Evolutionary conservation across 306 rosid genomes (phyloP).

Genomic region (Vachellia pachyceras): DNA sequence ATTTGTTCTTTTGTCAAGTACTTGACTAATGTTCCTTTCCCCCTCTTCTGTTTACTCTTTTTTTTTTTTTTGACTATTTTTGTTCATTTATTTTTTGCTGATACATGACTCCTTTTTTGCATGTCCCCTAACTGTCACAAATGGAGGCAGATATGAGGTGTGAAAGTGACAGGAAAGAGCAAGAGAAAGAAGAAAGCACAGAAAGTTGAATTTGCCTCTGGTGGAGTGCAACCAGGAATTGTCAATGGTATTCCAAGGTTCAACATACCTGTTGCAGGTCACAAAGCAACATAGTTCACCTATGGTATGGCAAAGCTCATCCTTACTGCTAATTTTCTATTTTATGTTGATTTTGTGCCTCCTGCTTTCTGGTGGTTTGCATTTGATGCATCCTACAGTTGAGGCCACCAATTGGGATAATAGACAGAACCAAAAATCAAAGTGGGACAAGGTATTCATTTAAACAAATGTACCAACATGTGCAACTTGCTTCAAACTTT

Average conservation of each 20-base stretch:
- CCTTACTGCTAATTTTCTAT: no score
- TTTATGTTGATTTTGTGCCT: no score
- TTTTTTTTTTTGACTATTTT: not conserved
- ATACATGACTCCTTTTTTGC: slow-evolving; percentile 21
- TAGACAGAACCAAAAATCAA: slow-evolving; percentile 63
- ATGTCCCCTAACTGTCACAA: slow-evolving; percentile 7
- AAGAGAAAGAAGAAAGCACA: slow-evolving; percentile 71
- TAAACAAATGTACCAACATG: slow-evolving; percentile 2
- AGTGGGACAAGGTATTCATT: slow-evolving; percentile 60
- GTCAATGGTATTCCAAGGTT: slow-evolving; percentile 51
- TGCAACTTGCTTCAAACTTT: slow-evolving; percentile 27
- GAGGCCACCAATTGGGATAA: slow-evolving; percentile 66
- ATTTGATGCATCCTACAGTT: not conserved
- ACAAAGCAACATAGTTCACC: slow-evolving; percentile 24
- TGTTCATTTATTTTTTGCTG: not conserved
- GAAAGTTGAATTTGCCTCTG: slow-evolving; percentile 66
- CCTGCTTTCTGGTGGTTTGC: no score
- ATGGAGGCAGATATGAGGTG: slow-evolving; percentile 87
- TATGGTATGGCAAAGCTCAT: slow-evolving; percentile 10
- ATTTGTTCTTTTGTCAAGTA: not conserved
- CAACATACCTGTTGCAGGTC: slow-evolving; percentile 58
- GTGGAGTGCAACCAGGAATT: slow-evolving; percentile 66
- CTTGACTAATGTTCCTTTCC: not conserved
- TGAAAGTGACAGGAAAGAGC: slow-evolving; percentile 78
- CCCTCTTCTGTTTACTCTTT: no score